Conservation (phyloP, 1,284 basidiomycete genomes). For the Grifola frondosa region DNA sequence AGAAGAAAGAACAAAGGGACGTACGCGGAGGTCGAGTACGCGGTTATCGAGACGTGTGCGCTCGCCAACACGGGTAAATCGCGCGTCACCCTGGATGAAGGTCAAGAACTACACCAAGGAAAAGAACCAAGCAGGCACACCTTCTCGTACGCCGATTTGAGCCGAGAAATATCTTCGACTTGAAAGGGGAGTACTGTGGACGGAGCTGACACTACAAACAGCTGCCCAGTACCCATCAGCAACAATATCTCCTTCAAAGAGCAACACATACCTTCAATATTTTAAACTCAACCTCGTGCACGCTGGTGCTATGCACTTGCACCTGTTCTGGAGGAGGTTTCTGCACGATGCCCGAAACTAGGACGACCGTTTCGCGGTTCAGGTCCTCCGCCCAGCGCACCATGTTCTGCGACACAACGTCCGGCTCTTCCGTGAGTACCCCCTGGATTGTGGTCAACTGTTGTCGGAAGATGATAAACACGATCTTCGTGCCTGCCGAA, state of each 20-base stretch:
- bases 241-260: constrained; percentile 22
- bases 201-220: constrained; percentile 51
- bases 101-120: background rate
- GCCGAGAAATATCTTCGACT: constrained; percentile 42
- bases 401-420: constrained; percentile 65
- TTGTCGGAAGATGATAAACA: constrained; percentile 64
- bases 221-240: constrained; percentile 33
- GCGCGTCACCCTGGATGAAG: constrained; percentile 33
- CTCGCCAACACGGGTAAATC: constrained; percentile 45
- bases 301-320: constrained; percentile 47
- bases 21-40: constrained; percentile 59
- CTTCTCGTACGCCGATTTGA: constrained; percentile 18
- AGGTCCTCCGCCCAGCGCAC: constrained; percentile 61
- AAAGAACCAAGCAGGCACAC: background rate
- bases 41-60: constrained; percentile 69
- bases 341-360: constrained; percentile 52
- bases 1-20: constrained; percentile 2
- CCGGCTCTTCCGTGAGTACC: constrained; percentile 55
- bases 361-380: constrained; percentile 60
- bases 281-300: constrained; percentile 60
- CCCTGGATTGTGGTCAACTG: constrained; percentile 64
- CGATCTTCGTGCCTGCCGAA: constrained; percentile 48
- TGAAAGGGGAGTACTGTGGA: constrained; percentile 36
- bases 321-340: constrained; percentile 47
- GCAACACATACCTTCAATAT: constrained; percentile 47